Percentiles rank a stretch among this genome's conserved stretches.
phyloP scores from a whole-genome alignment of 768 basidiomycete species.

The button mushroom (Agaricus bisporus) region DNA sequence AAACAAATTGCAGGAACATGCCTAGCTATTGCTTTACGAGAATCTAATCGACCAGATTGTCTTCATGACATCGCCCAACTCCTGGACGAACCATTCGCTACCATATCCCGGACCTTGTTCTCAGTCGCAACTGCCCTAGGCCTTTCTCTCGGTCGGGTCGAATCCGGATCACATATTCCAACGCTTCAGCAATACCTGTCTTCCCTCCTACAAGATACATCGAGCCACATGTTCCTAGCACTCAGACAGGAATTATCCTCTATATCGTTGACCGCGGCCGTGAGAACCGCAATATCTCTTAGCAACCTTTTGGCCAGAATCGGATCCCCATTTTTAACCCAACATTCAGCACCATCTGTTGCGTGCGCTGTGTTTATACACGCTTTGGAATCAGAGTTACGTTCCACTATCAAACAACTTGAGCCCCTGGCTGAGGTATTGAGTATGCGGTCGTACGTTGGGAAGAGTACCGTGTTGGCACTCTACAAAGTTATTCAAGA shows the following conservation, averaged over 20 bases:
- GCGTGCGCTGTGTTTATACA: conserved; percentile 69
- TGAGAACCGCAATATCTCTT: conserved; percentile 41
- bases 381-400: conserved; percentile 62
- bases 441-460: conserved; percentile 42
- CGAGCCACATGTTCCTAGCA: conserved; percentile 23
- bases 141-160: conserved; percentile 45
- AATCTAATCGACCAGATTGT: conserved; percentile 61
- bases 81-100: conserved; percentile 43
- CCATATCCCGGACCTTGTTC: conserved; percentile 51
- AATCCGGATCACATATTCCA: conserved; percentile 56
- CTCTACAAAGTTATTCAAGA: conserved; percentile 67
- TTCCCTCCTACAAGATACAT: conserved; percentile 26
- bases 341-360: conserved; percentile 35
- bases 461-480: conserved; percentile 52
- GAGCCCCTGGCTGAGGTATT: conserved; percentile 53
- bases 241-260: conserved; percentile 33
- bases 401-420: conserved; percentile 44
- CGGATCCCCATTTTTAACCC: conserved; percentile 23
- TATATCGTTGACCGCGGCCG: conserved; percentile 33
- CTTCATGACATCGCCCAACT: conserved; percentile 65
- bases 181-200: conserved; percentile 48
- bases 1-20: conserved; percentile 65
- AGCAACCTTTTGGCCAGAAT: conserved; percentile 35
- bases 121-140: conserved; percentile 47
- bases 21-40: conserved; percentile 65